Evolutionary conservation across 2,329 filamentous ascomycete genomes (phyloP).

Genomic region (Pseudopyrenochaeta lycopersici): DNA sequence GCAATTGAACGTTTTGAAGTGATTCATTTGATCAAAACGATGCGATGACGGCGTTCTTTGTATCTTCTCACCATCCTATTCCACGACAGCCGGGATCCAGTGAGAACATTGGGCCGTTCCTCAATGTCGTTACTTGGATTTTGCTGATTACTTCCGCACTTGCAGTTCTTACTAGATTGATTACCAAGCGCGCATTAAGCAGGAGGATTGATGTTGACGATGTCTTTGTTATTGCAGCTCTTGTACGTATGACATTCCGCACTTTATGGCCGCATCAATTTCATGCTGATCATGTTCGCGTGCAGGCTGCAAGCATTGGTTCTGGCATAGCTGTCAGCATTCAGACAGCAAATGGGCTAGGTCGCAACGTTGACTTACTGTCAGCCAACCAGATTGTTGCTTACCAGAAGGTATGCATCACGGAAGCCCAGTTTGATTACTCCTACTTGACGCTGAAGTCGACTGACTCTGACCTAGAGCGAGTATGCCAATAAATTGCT

Average conservation of each 20-base stretch:
- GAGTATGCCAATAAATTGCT: conserved; percentile 48
- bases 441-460: neutral
- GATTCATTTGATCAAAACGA: conserved; percentile 21
- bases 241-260: conserved; percentile 33
- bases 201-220: conserved; percentile 45
- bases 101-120: conserved; percentile 41
- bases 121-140: conserved; percentile 48
- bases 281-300: conserved; percentile 14
- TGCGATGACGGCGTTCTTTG: conserved; percentile 39
- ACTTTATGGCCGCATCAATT: neutral
- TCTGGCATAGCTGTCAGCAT: conserved; percentile 43
- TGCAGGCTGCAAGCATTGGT: conserved; percentile 40
- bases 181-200: conserved; percentile 44
- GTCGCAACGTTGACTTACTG: conserved; percentile 33
- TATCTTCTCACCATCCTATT: conserved; percentile 31
- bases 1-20: conserved; percentile 9
- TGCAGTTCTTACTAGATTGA: conserved; percentile 43
- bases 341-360: conserved; percentile 43
- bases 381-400: conserved; percentile 25
- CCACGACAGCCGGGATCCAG: conserved; percentile 40
- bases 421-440: neutral
- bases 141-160: conserved; percentile 44
- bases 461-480: conserved; percentile 23
- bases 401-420: conserved; percentile 40
- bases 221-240: conserved; percentile 44